phyloP scores from a whole-genome alignment of 1,139 yeast genomes.

The Zygosaccharomyces sapae region DNA sequence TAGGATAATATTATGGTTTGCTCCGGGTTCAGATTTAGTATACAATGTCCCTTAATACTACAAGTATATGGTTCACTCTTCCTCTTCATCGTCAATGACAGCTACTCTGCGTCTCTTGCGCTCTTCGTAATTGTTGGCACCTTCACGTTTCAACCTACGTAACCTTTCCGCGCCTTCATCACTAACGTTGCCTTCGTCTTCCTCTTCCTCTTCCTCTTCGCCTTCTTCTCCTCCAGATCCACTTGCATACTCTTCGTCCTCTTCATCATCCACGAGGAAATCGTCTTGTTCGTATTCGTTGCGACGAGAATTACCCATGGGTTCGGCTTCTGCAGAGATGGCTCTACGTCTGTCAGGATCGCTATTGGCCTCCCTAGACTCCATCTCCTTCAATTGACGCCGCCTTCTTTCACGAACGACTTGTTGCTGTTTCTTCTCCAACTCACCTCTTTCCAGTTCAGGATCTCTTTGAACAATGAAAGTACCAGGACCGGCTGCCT shows the following conservation, averaged over 20 bases:
- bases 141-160: slow-evolving; percentile 54
- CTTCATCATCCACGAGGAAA: slow-evolving; percentile 41
- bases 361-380: slow-evolving; percentile 39
- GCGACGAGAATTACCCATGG: slow-evolving; percentile 23
- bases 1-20: background rate
- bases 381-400: slow-evolving; percentile 54
- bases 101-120: slow-evolving; percentile 47
- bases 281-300: slow-evolving; percentile 45
- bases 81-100: slow-evolving; percentile 60
- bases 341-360: slow-evolving; percentile 29
- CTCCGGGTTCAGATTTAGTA: background rate
- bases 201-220: slow-evolving; percentile 36
- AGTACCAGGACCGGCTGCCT: slow-evolving; percentile 54
- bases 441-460: slow-evolving; percentile 70
- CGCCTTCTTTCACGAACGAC: slow-evolving; percentile 66
- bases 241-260: slow-evolving; percentile 48
- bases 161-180: slow-evolving; percentile 62
- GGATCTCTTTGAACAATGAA: slow-evolving; percentile 86
- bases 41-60: background rate
- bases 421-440: slow-evolving; percentile 76
- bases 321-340: slow-evolving; percentile 21
- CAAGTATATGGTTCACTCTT: slow-evolving; percentile 34
- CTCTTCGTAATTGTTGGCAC: slow-evolving; percentile 47
- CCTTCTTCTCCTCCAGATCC: slow-evolving; percentile 48
- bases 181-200: slow-evolving; percentile 45